phyloP scores from a whole-genome alignment of 2,329 filamentous ascomycete genomes.

The Dissoconium aciculare region DNA sequence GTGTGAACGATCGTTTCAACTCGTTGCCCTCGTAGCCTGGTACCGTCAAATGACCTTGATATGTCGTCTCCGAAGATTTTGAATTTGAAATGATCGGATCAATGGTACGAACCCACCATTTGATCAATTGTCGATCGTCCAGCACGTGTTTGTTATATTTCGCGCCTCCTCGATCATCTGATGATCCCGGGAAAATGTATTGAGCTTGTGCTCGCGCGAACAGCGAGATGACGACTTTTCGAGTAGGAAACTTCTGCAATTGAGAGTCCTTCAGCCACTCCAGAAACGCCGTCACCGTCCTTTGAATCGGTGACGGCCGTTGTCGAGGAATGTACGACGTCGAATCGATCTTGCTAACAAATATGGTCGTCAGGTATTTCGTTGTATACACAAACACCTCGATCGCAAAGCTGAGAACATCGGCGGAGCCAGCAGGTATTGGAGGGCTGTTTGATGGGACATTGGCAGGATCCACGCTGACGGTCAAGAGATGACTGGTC shows the following conservation, averaged over 20 bases:
- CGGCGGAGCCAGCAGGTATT: conserved; percentile 11
- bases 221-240: conserved; percentile 57
- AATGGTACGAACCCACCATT: conserved; percentile 88
- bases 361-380: conserved; percentile 65
- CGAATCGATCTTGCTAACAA: conserved; percentile 93
- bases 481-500: conserved; percentile 65
- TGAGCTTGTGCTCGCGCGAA: conserved; percentile 87
- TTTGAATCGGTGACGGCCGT: conserved; percentile 57
- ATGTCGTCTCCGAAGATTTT: conserved; percentile 11
- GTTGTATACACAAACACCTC: conserved; percentile 81
- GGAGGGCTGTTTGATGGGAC: conserved; percentile 9
- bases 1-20: conserved; percentile 57
- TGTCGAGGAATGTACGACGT: conserved; percentile 65
- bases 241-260: conserved; percentile 33
- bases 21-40: conserved; percentile 76
- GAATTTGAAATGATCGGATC: conserved; percentile 52
- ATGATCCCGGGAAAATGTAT: conserved; percentile 86
- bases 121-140: conserved; percentile 76
- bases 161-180: conserved; percentile 50
- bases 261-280: conserved; percentile 52
- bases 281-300: conserved; percentile 61
- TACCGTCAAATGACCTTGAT: conserved; percentile 66
- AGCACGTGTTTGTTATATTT: conserved; percentile 75
- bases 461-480: conserved; percentile 27
- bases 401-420: conserved; percentile 64